Conservation (phyloP, 257 asterid genomes). For the Gardenia jasminoides region DNA sequence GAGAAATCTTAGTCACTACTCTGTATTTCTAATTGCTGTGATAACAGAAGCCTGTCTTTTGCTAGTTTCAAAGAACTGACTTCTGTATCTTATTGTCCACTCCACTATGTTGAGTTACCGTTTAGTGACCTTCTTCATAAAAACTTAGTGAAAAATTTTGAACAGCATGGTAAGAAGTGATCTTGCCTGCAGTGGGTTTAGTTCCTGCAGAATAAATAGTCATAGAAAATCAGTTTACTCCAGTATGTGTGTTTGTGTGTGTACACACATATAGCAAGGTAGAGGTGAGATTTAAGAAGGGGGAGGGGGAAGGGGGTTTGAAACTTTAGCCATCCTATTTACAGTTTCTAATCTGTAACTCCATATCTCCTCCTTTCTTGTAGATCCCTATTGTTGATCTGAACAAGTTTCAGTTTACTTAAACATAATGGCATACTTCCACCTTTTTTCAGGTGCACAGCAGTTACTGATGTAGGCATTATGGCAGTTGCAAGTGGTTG, state of each 20-base stretch:
- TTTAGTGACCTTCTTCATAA: neutral
- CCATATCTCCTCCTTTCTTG: neutral
- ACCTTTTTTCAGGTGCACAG: conserved; percentile 23
- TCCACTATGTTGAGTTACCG: neutral
- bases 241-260: no score
- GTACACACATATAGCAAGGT: no score
- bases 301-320: neutral
- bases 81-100: neutral
- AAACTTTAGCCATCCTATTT: neutral
- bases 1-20: neutral
- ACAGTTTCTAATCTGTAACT: no score
- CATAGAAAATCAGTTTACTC: no score
- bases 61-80: neutral
- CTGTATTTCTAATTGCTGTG: neutral
- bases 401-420: neutral
- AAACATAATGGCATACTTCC: neutral
- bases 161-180: neutral
- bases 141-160: neutral
- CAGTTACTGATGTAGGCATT: conserved; percentile 30
- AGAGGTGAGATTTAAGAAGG: no score
- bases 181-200: neutral
- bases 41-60: neutral
- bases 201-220: no score
- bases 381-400: neutral
- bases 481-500: conserved; percentile 31